Evolutionary conservation across 225 moss, liverwort and hornwort species (phyloP).

Genomic region (Rhytidiadelphus loreus): DNA sequence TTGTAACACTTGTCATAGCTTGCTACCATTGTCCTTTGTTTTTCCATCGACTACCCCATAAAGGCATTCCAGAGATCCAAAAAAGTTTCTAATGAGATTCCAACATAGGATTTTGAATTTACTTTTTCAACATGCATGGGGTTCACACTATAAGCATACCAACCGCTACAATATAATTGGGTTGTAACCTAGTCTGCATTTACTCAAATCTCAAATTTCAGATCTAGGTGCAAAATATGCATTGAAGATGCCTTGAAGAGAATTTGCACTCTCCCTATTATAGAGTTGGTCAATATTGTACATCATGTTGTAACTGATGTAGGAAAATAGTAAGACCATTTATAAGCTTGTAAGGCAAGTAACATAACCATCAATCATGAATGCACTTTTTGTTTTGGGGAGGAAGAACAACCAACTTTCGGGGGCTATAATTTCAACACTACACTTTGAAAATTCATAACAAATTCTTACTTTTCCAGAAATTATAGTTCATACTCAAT

Average conservation of each 20-base stretch:
- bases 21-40: not conserved
- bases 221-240: too few relatives aligned
- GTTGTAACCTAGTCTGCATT: accelerated
- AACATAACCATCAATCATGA: accelerated
- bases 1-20: not conserved
- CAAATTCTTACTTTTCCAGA: not conserved
- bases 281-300: not conserved
- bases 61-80: accelerated
- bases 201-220: not conserved
- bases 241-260: not conserved
- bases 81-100: not conserved
- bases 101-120: not conserved
- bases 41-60: accelerated
- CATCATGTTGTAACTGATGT: not conserved
- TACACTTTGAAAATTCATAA: not conserved
- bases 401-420: too few relatives aligned
- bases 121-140: accelerated
- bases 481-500: not conserved
- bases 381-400: not conserved
- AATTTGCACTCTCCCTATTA: not conserved
- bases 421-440: too few relatives aligned
- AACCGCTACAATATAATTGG: not conserved
- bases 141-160: too few relatives aligned
- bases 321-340: not conserved
- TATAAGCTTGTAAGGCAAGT: not conserved